Percentiles rank a stretch among this genome's conserved stretches.
Conservation (phyloP, 2,329 filamentous ascomycete genomes). For the Emmonsia crescens region DNA sequence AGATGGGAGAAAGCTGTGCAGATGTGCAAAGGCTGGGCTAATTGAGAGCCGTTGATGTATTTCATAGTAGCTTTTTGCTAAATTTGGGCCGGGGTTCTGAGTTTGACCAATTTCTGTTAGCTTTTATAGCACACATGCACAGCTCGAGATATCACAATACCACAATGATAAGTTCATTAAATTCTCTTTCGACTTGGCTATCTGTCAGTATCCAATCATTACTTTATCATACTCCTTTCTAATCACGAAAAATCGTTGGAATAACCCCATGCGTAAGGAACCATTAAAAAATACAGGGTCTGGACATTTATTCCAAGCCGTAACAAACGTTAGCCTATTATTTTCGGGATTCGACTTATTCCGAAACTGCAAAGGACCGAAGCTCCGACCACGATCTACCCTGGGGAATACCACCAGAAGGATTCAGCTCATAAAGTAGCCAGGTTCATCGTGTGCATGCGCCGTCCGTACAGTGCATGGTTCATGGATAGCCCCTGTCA, state of each 20-base stretch:
- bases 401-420: no score
- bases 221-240: neutral
- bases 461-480: neutral
- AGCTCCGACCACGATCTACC: no score
- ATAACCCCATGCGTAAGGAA: neutral
- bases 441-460: neutral
- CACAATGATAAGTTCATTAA: no score
- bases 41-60: neutral
- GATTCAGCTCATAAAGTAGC: neutral
- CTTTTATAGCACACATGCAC: neutral
- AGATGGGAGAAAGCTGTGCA: slow-evolving; percentile 67
- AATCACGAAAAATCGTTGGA: neutral
- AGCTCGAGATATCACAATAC: neutral
- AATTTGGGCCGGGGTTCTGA: neutral
- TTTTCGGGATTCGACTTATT: no score
- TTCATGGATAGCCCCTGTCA: neutral
- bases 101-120: neutral
- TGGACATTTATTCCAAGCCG: no score
- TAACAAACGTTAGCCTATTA: no score
- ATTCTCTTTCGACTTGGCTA: neutral
- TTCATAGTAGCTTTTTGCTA: neutral
- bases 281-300: neutral
- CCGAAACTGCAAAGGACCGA: no score
- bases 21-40: slow-evolving; percentile 63
- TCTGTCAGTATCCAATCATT: neutral